Evolutionary conservation across 1,139 yeast genomes (phyloP).

Genomic region (Magnusiomyces suaveolens): DNA sequence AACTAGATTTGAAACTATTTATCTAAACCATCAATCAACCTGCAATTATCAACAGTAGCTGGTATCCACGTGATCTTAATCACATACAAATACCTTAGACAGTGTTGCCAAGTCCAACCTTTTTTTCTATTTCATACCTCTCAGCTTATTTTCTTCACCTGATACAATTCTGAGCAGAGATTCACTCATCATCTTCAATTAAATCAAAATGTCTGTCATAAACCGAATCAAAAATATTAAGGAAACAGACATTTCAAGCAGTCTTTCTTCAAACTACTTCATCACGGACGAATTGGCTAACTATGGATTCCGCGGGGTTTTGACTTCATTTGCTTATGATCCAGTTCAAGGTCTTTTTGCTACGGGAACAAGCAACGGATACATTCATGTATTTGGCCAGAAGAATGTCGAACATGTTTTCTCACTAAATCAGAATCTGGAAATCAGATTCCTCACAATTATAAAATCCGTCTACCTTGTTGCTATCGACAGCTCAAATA

Average conservation of each 20-base stretch:
- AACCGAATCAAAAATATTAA: conserved; percentile 37
- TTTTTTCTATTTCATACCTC: neutral
- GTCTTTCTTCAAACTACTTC: conserved; percentile 33
- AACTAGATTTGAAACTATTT: too few species aligned
- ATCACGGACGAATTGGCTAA: conserved; percentile 33
- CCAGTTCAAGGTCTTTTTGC: conserved; percentile 85
- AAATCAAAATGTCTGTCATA: conserved; percentile 29
- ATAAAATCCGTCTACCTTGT: conserved; percentile 75
- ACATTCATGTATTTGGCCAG: conserved; percentile 75
- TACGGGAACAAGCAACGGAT: conserved; percentile 59
- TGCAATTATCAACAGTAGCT: too few species aligned
- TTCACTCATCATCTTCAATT: neutral
- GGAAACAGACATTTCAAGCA: conserved; percentile 26
- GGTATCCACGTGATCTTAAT: too few species aligned
- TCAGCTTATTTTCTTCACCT: neutral
- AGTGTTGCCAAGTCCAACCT: neutral
- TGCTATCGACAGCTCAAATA: conserved; percentile 47
- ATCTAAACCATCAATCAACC: too few species aligned
- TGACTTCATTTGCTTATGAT: conserved; percentile 66
- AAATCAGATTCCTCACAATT: conserved; percentile 48
- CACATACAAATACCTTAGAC: neutral
- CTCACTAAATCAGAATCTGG: conserved; percentile 31
- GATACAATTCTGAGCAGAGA: neutral
- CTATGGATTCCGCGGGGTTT: conserved; percentile 50
- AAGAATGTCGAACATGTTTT: conserved; percentile 69